phyloP scores from a whole-genome alignment of 768 basidiomycete genomes.

The Tubosaeta brunneosetosa region DNA sequence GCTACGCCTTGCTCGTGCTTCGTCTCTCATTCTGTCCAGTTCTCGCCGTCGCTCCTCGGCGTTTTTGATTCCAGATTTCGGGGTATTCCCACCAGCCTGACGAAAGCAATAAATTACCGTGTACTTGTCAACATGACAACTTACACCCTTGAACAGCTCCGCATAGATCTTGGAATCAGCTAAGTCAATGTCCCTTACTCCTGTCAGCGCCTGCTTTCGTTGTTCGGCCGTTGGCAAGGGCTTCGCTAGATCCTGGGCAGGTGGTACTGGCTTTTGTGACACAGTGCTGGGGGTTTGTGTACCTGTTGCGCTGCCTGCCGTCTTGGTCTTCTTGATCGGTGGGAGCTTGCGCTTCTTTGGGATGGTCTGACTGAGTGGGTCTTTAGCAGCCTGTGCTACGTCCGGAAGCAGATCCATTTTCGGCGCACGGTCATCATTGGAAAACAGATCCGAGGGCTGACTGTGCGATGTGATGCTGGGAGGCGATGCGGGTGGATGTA shows the following conservation, averaged over 20 bases:
- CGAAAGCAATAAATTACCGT: background rate
- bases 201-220: slow-evolving; percentile 41
- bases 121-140: slow-evolving; percentile 12
- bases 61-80: slow-evolving; percentile 43
- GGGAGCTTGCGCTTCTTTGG: slow-evolving; percentile 65
- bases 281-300: slow-evolving; percentile 23
- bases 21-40: slow-evolving; percentile 64
- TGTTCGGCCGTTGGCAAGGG: slow-evolving; percentile 24
- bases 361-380: slow-evolving; percentile 21
- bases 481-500: slow-evolving; percentile 11
- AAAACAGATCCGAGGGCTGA: slow-evolving; percentile 23
- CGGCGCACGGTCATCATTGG: slow-evolving; percentile 28
- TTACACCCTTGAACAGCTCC: slow-evolving; percentile 55
- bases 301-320: slow-evolving; percentile 16
- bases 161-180: slow-evolving; percentile 60
- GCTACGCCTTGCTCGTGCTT: slow-evolving; percentile 53
- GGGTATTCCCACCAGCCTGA: slow-evolving; percentile 42
- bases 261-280: slow-evolving; percentile 18
- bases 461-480: slow-evolving; percentile 33
- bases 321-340: slow-evolving; percentile 64
- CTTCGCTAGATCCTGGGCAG: slow-evolving; percentile 24
- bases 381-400: slow-evolving; percentile 26
- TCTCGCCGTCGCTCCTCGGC: slow-evolving; percentile 71
- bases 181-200: slow-evolving; percentile 57
- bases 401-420: slow-evolving; percentile 10